Base-by-base conservation (phyloP, 2,329 filamentous ascomycete genomes). In the Neodidymelliopsis sp. region DNA sequence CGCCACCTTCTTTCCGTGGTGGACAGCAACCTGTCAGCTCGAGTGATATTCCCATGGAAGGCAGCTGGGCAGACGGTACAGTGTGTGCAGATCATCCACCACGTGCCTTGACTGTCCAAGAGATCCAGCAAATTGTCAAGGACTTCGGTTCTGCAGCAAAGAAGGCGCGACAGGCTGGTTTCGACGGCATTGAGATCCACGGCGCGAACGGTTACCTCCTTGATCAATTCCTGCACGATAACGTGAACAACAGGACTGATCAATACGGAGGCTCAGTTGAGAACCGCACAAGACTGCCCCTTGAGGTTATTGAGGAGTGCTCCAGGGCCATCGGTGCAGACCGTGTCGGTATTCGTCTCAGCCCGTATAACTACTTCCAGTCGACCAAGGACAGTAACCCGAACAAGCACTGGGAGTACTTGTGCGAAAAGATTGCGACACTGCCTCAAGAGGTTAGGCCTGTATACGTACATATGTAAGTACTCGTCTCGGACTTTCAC, bases 221-320 rank as follows among this genome's bases (percentile, higher is more conserved):
- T 0, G 80, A 83, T 53, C 79, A 82, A 51, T 82, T 82, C 59
- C 61, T 78, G 4, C 77, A 79, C 52, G 76, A 77, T 30, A 78
- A 74, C 24, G 69, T 75, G 53, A 83, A 83, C 63, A 72, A 71
- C 53, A 70, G 80, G 18, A 78, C 74, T 1, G 79, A 83, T 56
- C 65, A 69, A 9, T 83, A 79, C 53, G 80, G 81, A 8, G 81
- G 80, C 5, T 76, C 71, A 3, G 69, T 80, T 2, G 75, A 80
- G 60, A 80, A 80, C 48, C 73, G 79, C n/a, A 80, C 77, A 52
- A 76, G 74, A 4, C 86, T 88, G 57, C 77, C 76, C 1, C 63
- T 85, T 2, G 81, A 84, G 56, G 71, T 85, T n/a, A 80, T 72
- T 34, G 46, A 65, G 34, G 68, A 65, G 42, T 64, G 63, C 27